Conservation (phyloP, 352 stramenopile species). For the Phytophthora niederhauseri region DNA sequence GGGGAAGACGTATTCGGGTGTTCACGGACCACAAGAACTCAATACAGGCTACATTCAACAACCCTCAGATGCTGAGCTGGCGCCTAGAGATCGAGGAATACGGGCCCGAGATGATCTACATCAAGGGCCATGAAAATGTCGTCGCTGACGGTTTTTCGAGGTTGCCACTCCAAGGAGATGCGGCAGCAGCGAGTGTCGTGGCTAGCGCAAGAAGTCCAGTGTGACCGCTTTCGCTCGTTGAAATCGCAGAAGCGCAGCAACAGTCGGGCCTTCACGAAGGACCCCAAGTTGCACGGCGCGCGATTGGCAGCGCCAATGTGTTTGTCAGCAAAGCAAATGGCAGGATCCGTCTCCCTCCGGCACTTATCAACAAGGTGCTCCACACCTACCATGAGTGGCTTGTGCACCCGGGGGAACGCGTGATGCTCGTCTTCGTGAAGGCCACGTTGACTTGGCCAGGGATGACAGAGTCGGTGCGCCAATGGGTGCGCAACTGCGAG, state of each 20-base stretch:
- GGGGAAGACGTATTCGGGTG: no score
- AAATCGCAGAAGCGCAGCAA: no score
- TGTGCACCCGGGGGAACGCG: background rate
- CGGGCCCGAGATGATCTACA: conserved; percentile 1
- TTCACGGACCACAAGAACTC: no score
- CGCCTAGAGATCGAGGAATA: conserved; percentile 16
- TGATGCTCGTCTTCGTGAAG: background rate
- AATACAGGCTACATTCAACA: no score
- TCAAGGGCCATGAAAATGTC: conserved; percentile 1
- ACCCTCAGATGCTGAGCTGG: no score
- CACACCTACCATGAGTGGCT: conserved; percentile 4
- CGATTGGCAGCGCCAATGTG: background rate
- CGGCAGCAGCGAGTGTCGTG: no score
- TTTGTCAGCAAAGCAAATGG: conserved; percentile 5
- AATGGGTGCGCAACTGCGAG: conserved; percentile 4
- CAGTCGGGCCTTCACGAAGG: no score
- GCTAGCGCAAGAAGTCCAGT: no score
- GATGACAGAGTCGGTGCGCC: background rate
- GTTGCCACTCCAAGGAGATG: no score
- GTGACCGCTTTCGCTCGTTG: no score
- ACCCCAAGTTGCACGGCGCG: no score
- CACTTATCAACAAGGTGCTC: conserved; percentile 26
- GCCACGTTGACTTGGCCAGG: background rate
- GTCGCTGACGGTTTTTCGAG: background rate
- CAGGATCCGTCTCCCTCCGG: conserved; percentile 7